These are phyloP conservation scores for Geotrichum aggregatum DNA, from an alignment of 1,139 yeast species.

Conservation along the genomic window DNA sequence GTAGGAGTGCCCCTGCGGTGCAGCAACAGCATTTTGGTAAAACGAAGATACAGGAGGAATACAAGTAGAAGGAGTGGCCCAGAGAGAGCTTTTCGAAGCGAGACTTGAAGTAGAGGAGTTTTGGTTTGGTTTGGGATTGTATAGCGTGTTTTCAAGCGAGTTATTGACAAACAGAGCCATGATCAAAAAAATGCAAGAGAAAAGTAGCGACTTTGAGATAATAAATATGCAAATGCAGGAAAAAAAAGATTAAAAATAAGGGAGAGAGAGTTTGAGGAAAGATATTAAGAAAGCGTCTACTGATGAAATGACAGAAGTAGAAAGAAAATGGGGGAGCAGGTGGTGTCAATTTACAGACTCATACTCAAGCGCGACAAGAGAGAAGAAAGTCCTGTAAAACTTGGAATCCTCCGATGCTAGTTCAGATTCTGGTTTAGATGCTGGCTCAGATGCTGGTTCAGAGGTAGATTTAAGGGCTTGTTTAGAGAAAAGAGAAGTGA, in stretches of 20 bases:
- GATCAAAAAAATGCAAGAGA: constrained; percentile 4
- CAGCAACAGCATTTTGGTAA: not conserved
- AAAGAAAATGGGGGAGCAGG: not conserved
- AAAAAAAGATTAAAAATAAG: constrained; percentile 3
- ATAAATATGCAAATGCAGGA: not conserved
- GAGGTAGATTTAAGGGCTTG: not conserved
- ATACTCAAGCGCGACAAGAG: not conserved
- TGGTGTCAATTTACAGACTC: not conserved
- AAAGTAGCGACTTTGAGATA: not conserved
- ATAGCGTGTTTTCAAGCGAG: not conserved
- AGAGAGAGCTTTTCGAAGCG: not conserved
- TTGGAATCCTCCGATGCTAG: not conserved
- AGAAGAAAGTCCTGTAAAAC: not conserved
- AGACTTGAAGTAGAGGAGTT: not conserved
- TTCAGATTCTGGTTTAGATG: too few species aligned
- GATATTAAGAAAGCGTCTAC: not conserved
- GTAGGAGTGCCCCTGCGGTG: not conserved
- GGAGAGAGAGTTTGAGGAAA: not conserved
- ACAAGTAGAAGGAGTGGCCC: not conserved
- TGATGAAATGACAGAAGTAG: not conserved
- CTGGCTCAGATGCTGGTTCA: too few species aligned
- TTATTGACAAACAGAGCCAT: constrained; percentile 3
- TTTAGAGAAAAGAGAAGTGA: not conserved
- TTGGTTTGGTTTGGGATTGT: not conserved
- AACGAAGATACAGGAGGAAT: not conserved